phyloP scores from a whole-genome alignment of 2,329 filamentous ascomycete genomes.

The Stagonosporopsis chrysanthemi region DNA sequence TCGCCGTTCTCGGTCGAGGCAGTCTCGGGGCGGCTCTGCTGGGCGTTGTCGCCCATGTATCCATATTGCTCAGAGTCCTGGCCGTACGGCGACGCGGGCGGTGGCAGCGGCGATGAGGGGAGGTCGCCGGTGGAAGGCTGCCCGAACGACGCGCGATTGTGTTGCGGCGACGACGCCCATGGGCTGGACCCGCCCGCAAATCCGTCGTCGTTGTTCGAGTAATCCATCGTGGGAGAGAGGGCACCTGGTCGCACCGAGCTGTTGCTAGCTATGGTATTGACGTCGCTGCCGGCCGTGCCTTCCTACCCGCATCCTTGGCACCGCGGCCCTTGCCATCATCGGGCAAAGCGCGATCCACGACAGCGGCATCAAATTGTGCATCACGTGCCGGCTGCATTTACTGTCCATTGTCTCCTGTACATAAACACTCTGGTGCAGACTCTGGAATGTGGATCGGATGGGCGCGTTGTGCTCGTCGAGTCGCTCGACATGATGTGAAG shows the following conservation, averaged over 20 bases:
- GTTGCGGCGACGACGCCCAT: constrained; percentile 68
- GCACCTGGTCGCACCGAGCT: constrained; percentile 33
- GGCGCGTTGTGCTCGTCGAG: constrained; percentile 45
- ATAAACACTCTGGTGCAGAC: constrained; percentile 20
- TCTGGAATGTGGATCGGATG: constrained; percentile 47
- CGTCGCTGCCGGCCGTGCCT: constrained; percentile 18
- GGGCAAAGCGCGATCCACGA: constrained; percentile 37
- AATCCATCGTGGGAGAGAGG: constrained; percentile 65
- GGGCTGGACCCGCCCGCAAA: constrained; percentile 66
- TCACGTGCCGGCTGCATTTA: constrained; percentile 34
- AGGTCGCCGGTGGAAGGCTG: constrained; percentile 54
- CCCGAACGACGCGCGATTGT: constrained; percentile 57
- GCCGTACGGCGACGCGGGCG: constrained; percentile 50
- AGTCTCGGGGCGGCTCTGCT: constrained; percentile 33
- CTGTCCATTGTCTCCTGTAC: constrained; percentile 12
- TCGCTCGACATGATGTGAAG: constrained; percentile 43
- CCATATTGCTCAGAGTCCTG: constrained; percentile 45
- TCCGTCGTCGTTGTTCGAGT: constrained; percentile 66
- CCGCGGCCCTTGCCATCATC: constrained; percentile 32
- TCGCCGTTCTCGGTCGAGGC: constrained; percentile 46
- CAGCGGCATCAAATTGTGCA: constrained; percentile 21
- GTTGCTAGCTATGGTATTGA: constrained; percentile 25
- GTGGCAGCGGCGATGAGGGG: constrained; percentile 51
- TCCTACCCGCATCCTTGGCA: constrained; percentile 25
- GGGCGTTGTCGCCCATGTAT: constrained; percentile 43